Evolutionary conservation across 345 rosid species (phyloP).

Genomic region (Trapa bicornis): DNA sequence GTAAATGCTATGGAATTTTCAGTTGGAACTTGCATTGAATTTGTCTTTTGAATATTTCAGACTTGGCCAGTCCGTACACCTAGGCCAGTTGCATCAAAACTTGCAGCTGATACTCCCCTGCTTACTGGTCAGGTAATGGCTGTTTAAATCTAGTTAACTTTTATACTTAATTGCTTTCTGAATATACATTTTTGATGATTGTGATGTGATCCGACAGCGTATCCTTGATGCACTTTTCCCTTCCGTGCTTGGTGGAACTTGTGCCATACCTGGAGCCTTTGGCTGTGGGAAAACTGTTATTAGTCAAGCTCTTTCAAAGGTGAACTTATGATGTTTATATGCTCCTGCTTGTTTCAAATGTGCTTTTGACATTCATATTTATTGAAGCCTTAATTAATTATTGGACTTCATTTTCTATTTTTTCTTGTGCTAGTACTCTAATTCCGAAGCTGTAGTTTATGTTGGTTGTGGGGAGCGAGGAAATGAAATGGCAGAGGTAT

Average conservation of each 20-base stretch:
- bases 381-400: not conserved
- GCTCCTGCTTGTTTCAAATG: not conserved
- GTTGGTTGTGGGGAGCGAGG: slow-evolving; percentile 99
- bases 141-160: not conserved
- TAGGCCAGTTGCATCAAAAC: slow-evolving; percentile 97
- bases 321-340: slow-evolving; percentile 17
- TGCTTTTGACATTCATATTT: not conserved
- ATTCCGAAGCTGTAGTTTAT: slow-evolving; percentile 93
- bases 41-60: slow-evolving; percentile 26
- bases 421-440: slow-evolving; percentile 60
- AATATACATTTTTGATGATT: not conserved
- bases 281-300: slow-evolving; percentile 99
- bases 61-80: slow-evolving; percentile 99
- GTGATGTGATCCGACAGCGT: slow-evolving; percentile 43
- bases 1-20: not conserved
- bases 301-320: slow-evolving; percentile 99
- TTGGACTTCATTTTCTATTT: slow-evolving; percentile 8
- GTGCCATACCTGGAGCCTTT: slow-evolving; percentile 99
- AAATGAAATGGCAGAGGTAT: slow-evolving; percentile 99
- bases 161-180: not conserved
- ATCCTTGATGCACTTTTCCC: slow-evolving; percentile 99
- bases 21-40: not conserved
- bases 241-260: slow-evolving; percentile 99
- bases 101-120: slow-evolving; percentile 98
- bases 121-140: slow-evolving; percentile 85